Base-by-base conservation (phyloP, 306 rosid species). In the Quercus dentata region DNA sequence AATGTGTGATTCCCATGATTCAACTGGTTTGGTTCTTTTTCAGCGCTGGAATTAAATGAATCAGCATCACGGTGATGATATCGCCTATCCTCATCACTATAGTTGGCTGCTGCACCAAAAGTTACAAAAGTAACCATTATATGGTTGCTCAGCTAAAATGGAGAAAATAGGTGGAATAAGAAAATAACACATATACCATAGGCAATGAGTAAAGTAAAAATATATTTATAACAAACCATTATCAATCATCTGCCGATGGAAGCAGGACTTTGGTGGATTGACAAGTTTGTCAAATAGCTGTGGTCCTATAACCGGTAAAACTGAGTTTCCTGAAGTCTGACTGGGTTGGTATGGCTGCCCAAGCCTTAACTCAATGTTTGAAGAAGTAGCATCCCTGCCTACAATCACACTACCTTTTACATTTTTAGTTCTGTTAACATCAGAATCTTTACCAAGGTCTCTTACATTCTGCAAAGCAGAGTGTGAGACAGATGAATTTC, bases 351-450 rank as follows among this genome's bases (percentile, higher is more conserved):
- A 80, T 65, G 88, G 86, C 77, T 91, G 93, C 76, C 93, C 96
- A 77, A 89, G 93, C 83, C 85, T 86, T 75, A 87, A 83, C 80
- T 87, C 90, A 72, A 89, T 67, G 80, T 84, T 87, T 61, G 93
- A 91, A 74, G 68, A 70, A 75, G 88, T 77, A 76, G 85, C 87
- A 75, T 77, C 87, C 77, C 81, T 69, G 79, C 85, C 78, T 57
- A 72, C 81, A 74, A 87, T 63, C 58, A 74, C 75, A 74, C 80
- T 78, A 76, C 73, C 74, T 30, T 81, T 78, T 15, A 71, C 78
- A 58, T 72, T 84, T 67, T 69, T 69, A 41, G 46, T 77, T 82
- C 62, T 81, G 46, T 79, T 79, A 75, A 85, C 78, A 25, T 73
- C 83, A 54, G 83, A 87, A 49, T 81, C 88, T 75, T 82, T 85